Percentiles rank a stretch among this genome's conserved stretches.
Evolutionary conservation across 306 rosid species (phyloP).

Genomic region (Quercus parvula): DNA sequence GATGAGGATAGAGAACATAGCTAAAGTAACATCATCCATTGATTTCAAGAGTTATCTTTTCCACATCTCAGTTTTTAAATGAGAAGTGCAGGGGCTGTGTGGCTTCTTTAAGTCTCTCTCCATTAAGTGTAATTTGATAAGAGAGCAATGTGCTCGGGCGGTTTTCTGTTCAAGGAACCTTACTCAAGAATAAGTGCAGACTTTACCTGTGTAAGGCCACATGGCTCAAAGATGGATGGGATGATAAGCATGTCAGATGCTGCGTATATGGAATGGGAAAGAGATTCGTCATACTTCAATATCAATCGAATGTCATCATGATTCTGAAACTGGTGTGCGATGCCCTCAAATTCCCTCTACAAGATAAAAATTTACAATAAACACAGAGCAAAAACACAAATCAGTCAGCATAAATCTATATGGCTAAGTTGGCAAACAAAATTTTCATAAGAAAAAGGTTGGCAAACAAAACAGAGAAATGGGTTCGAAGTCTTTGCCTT

Average conservation of each 20-base stretch:
- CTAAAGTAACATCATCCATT: background rate
- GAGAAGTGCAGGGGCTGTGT: background rate
- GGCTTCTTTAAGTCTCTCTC: background rate
- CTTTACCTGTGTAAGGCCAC: constrained; percentile 95
- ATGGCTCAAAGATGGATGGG: constrained; percentile 97
- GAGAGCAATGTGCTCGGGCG: background rate
- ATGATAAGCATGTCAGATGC: constrained; percentile 93
- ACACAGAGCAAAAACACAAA: background rate
- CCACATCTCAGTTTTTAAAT: background rate
- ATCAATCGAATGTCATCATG: constrained; percentile 76
- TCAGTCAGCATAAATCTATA: background rate
- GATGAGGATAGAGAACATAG: background rate
- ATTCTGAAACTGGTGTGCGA: constrained; percentile 68
- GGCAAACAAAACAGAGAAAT: background rate
- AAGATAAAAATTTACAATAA: constrained; percentile 18
- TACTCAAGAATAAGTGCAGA: constrained; percentile 8
- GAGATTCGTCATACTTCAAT: constrained; percentile 85
- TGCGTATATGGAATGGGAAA: constrained; percentile 83
- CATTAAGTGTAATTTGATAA: background rate
- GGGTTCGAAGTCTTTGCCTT: background rate
- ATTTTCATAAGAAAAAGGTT: background rate
- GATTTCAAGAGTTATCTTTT: background rate
- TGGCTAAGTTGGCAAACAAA: background rate
- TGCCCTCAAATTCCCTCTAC: constrained; percentile 88
- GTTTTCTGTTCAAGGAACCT: constrained; percentile 12